phyloP scores from a whole-genome alignment of 2,329 filamentous ascomycete species.

The Malbranchea zuffiana region DNA sequence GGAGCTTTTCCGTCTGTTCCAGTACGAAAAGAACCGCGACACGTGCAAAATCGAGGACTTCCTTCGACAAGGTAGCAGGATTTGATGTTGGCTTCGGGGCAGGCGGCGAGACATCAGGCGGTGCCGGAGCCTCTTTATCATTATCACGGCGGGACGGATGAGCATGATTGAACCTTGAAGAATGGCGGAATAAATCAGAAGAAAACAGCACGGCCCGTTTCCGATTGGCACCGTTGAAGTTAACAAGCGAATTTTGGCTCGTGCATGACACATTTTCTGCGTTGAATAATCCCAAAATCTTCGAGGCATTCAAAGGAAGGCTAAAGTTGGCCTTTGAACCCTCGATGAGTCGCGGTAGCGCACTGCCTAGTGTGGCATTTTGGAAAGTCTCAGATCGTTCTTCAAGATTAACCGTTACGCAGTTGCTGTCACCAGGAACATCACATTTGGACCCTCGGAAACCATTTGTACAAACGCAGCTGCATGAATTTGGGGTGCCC shows the following conservation, averaged over 20 bases:
- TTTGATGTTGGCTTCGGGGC: slow-evolving; percentile 12
- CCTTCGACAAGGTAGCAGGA: slow-evolving; percentile 12
- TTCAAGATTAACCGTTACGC: slow-evolving; percentile 40
- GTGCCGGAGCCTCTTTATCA: slow-evolving; percentile 4
- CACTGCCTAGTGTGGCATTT: slow-evolving; percentile 71
- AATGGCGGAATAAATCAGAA: neutral
- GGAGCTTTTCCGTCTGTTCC: slow-evolving; percentile 16
- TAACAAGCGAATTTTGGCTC: slow-evolving; percentile 76
- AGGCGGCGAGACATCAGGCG: slow-evolving; percentile 17
- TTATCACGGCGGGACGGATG: slow-evolving; percentile 4
- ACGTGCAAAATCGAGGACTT: slow-evolving; percentile 20
- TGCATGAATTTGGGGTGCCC: slow-evolving; percentile 56
- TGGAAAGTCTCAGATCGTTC: slow-evolving; percentile 32
- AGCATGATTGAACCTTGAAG: slow-evolving; percentile 8
- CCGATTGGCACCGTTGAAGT: slow-evolving; percentile 53
- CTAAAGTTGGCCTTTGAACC: slow-evolving; percentile 58
- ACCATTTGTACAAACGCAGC: slow-evolving; percentile 79
- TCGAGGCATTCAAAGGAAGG: slow-evolving; percentile 59
- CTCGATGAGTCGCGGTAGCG: slow-evolving; percentile 63
- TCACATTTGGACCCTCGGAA: slow-evolving; percentile 59
- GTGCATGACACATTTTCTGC: slow-evolving; percentile 65
- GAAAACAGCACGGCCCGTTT: slow-evolving; percentile 13
- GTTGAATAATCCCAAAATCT: slow-evolving; percentile 67
- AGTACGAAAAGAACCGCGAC: slow-evolving; percentile 21
- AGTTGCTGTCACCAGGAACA: slow-evolving; percentile 40